Evolutionary conservation across 2,329 filamentous ascomycete species (phyloP).

Genomic region (Bisporella sp.): DNA sequence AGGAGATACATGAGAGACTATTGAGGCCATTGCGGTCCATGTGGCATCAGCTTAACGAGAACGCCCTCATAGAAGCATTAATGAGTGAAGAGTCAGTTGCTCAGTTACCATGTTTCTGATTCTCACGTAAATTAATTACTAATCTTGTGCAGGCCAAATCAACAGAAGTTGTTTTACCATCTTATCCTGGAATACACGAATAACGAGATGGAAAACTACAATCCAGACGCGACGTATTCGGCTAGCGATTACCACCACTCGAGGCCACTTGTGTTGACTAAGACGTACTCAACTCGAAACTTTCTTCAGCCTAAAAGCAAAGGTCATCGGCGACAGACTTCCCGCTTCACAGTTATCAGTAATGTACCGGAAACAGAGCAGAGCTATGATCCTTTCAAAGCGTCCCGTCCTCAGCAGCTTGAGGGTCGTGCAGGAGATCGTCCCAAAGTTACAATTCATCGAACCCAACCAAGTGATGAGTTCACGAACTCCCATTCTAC

Average conservation of each 20-base stretch:
- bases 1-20: slow-evolving; percentile 74
- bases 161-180: slow-evolving; percentile 91
- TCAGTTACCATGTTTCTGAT: not conserved
- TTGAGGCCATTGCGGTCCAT: slow-evolving; percentile 80
- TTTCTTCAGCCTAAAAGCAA: slow-evolving; percentile 42
- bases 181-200: slow-evolving; percentile 76
- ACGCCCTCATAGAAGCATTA: slow-evolving; percentile 64
- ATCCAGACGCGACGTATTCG: slow-evolving; percentile 72
- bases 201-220: slow-evolving; percentile 81
- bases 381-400: slow-evolving; percentile 81
- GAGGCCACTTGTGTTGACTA: slow-evolving; percentile 48
- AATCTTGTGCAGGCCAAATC: slow-evolving; percentile 55
- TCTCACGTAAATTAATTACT: not conserved
- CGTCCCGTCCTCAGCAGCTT: slow-evolving; percentile 39
- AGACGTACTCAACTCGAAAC: slow-evolving; percentile 54
- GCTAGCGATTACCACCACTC: slow-evolving; percentile 87
- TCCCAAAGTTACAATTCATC: slow-evolving; percentile 25
- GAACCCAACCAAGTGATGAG: slow-evolving; percentile 4
- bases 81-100: slow-evolving; percentile 51
- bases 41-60: slow-evolving; percentile 80
- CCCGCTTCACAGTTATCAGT: slow-evolving; percentile 59
- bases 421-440: slow-evolving; percentile 36
- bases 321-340: slow-evolving; percentile 47
- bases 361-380: slow-evolving; percentile 48
- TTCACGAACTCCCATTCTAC: not conserved